Evolutionary conservation across 2,329 filamentous ascomycete species (phyloP), one percentile per base, ranked within the genome.

Genomic region (Nothopassalora personata): DNA sequence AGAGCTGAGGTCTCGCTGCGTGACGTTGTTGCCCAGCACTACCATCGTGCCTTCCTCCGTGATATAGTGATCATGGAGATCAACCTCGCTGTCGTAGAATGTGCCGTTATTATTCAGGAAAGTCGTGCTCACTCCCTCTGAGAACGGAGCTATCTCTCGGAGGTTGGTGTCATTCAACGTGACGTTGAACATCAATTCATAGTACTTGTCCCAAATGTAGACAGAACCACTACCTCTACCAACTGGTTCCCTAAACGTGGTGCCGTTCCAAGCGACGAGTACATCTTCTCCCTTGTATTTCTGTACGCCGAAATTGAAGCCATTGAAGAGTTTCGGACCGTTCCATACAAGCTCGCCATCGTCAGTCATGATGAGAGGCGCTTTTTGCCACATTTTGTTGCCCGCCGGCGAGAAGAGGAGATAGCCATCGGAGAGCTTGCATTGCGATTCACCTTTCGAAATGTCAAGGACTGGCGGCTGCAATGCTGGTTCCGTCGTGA

Each of bases 21-120:
- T 66, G 15, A 70, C 63, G 46, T 74, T 68, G 8, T 67, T 64
- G 0, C 56, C 66, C 18, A 70, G 65, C 6, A 73, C 63, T 19
- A 75, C 56, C 0, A 73, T 68, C 0, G 71, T 74, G 8, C 63
- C 68, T 6, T 71, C 57, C 4, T 62, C 43, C 0, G 71, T 73
- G 58, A 73, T 69, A 23, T 66, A 66, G n/a, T 72, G 69, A 18
- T 75, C 73, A 43, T 75, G 73, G 34, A 74, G 57, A 56, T 75
- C 71, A 23, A 66, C 61, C 46, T 65, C 63, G 18, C 58, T 61
- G 23, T 57, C 50, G 56, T 57, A 65, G 2, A 13, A 50, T 30
- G 47, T 50, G 10, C 60, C 61, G 34, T 51, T 34, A 6, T 19
- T 51, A n/a, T 28, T 51, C 10, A 51, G 28, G 30, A 51, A 51